Evolutionary conservation across 176 grass and related monocot species (phyloP), one percentile per base, ranked within the genome.

Genomic region (Musa beccarii): DNA sequence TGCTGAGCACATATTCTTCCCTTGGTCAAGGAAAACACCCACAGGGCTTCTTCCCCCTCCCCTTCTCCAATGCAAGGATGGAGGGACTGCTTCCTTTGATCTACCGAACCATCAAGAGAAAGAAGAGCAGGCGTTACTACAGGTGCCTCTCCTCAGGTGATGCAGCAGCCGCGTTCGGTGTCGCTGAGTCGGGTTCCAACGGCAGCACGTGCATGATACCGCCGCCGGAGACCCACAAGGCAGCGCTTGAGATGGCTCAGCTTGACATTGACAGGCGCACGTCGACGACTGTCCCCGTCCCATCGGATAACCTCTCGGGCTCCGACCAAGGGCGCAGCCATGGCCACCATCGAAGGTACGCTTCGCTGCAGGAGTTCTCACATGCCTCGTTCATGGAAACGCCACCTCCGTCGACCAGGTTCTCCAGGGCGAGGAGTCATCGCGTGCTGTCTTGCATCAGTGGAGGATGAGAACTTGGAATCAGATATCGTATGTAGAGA

Each of bases 81-180:
- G 68, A 70, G 15, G 68, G 68, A 20, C 68, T 70, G 2, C 50
- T 70, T 51, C 68, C 68, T 51, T 21, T 70, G 1, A 70, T 70
- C 68, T 70, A 51, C 68, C 50, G 11, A 51, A 49, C 68, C 68
- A 21, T 68, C 25, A 68, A 17, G 23, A 50, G 34, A 10, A 49
- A 51, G 43, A 51, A 51, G 49, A 70, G 9, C 68, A 50, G 19
- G 68, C 34, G 25, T 17, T 21, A 51, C 17, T 70, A 70, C 49
- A 70, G 43, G 49, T 51, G 28, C 68, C 68, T 70, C 49, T 51
- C 68, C 1, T 51, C 63, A 10, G 63, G 63, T 12, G 63, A 66
- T 12, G 63, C 22, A 11, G 22, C 63, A 5, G 29, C 29, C 0
- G 34, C 34, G 34, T 43, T 43, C 22, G 61, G 10, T 1, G 61